Evolutionary conservation across 2,329 filamentous ascomycete genomes (phyloP).

Genomic region (Ophiocordyceps unilateralis): DNA sequence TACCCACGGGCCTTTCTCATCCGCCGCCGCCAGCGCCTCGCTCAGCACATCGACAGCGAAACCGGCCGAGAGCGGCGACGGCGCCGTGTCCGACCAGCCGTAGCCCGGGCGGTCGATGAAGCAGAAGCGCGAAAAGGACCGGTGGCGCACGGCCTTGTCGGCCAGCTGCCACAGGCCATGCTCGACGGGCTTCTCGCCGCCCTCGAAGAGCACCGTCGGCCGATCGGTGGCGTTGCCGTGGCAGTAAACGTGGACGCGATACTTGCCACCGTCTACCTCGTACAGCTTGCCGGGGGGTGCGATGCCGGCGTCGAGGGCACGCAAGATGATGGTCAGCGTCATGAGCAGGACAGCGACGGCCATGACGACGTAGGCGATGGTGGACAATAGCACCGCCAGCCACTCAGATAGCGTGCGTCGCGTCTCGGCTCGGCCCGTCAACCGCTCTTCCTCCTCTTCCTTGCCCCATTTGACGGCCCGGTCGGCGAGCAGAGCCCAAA

Average conservation of each 20-base stretch:
- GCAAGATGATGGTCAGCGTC: constrained; percentile 63
- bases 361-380: constrained; percentile 52
- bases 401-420: constrained; percentile 71
- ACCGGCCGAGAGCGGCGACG: constrained; percentile 80
- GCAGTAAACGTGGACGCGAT: constrained; percentile 75
- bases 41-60: constrained; percentile 83
- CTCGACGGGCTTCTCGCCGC: constrained; percentile 64
- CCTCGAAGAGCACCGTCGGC: constrained; percentile 78
- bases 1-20: constrained; percentile 78
- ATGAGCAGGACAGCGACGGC: constrained; percentile 54
- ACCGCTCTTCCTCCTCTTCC: constrained; percentile 74
- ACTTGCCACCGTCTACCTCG: constrained; percentile 69
- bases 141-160: constrained; percentile 56
- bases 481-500: constrained; percentile 68
- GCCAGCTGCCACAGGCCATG: constrained; percentile 66
- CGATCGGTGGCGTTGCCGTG: constrained; percentile 45
- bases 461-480: constrained; percentile 83
- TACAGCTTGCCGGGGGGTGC: constrained; percentile 57
- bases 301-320: constrained; percentile 62
- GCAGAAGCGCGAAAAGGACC: constrained; percentile 77
- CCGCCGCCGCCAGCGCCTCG: constrained; percentile 64
- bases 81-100: constrained; percentile 77
- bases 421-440: constrained; percentile 79
- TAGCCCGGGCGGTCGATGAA: constrained; percentile 88
- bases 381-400: constrained; percentile 61